A percentile compares a stretch with the other conserved stretches of the same genome.
Conservation (phyloP, 768 basidiomycete species). For the Naganishia vishniacii region DNA sequence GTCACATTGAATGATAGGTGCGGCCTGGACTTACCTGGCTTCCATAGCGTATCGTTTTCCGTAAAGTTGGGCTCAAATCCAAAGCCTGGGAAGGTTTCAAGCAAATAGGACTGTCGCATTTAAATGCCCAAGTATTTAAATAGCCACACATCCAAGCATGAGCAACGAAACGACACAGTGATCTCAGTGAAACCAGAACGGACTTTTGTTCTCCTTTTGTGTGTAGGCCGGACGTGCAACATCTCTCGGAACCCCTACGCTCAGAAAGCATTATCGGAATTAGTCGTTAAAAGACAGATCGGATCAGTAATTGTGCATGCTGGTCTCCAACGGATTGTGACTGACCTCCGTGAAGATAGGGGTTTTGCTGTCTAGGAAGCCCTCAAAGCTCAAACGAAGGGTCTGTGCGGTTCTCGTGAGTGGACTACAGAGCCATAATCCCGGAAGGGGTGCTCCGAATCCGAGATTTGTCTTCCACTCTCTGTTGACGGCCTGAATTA, state of each 20-base stretch:
- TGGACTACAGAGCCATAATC: conserved; percentile 36
- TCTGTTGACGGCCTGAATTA: conserved; percentile 18
- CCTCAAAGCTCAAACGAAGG: conserved; percentile 38
- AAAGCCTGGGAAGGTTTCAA: conserved; percentile 37
- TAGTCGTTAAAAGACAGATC: no score
- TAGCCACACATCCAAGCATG: no score
- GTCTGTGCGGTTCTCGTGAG: conserved; percentile 41
- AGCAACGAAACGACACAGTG: no score
- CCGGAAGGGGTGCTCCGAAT: conserved; percentile 1
- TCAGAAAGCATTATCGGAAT: no score
- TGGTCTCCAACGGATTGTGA: no score
- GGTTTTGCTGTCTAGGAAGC: conserved; percentile 18
- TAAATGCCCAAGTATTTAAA: no score
- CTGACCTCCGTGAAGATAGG: conserved; percentile 8
- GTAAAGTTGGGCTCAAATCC: conserved; percentile 37
- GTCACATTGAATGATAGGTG: no score
- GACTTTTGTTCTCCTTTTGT: no score
- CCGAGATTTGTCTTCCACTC: conserved; percentile 22
- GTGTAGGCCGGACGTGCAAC: no score
- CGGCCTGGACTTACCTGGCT: conserved; percentile 16
- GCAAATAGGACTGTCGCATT: conserved; percentile 35
- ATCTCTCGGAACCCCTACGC: no score
- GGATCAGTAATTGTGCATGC: no score
- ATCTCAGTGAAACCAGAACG: no score
- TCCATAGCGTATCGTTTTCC: conserved; percentile 44